Evolutionary conservation across 2,329 filamentous ascomycete genomes (phyloP).

Genomic region (Reticulascus tulasneorum): DNA sequence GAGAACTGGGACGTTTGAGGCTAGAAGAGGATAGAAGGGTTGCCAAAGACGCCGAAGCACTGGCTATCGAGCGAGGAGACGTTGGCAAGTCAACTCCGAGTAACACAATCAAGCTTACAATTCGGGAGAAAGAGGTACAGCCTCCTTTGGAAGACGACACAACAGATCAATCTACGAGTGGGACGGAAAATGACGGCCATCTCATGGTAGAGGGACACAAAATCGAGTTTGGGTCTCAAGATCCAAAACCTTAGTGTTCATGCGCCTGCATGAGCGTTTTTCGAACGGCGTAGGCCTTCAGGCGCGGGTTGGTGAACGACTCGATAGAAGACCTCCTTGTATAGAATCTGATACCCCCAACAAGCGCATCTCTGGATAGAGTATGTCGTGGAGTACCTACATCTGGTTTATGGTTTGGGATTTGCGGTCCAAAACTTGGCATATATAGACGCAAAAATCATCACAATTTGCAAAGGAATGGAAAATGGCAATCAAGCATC

Average conservation of each 20-base stretch:
- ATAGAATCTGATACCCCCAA: too few species aligned
- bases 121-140: conserved; percentile 47
- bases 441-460: too few species aligned
- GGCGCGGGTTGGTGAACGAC: too few species aligned
- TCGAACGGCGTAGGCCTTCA: too few species aligned
- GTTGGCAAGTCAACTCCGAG: conserved; percentile 12
- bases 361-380: too few species aligned
- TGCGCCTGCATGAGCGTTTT: too few species aligned
- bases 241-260: too few species aligned
- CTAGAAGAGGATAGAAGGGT: conserved; percentile 39
- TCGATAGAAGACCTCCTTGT: too few species aligned
- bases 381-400: too few species aligned
- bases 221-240: too few species aligned
- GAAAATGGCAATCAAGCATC: conserved; percentile 89
- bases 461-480: conserved; percentile 22
- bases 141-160: conserved; percentile 21
- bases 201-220: conserved; percentile 49
- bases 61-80: conserved; percentile 49
- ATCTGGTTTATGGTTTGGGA: too few species aligned
- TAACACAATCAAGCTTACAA: conserved; percentile 41
- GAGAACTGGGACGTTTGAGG: conserved; percentile 36
- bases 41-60: conserved; percentile 33
- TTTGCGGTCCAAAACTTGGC: too few species aligned
- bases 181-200: conserved; percentile 34
- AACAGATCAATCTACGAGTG: conserved; percentile 7